These are phyloP conservation scores for Spizellomyces sp. DNA, from an alignment of 192 early-diverging fungal genomes.

Conservation along the genomic window DNA sequence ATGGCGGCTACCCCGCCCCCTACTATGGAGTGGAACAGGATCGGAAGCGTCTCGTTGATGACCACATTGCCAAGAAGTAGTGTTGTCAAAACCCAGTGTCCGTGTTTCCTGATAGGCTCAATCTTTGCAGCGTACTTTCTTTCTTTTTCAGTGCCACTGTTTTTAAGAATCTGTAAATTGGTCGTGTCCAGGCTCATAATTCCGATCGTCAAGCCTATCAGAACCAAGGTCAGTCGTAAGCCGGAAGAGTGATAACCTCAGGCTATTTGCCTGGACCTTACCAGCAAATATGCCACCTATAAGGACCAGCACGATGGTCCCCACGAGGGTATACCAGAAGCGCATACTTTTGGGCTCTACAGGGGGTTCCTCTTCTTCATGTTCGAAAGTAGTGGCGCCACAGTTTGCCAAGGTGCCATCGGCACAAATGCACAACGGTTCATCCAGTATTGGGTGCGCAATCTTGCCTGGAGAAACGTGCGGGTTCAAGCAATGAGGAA, in stretches of 20 bases:
- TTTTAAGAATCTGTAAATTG: slow-evolving; percentile 71
- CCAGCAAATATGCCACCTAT: slow-evolving; percentile 33
- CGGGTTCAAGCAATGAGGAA: too few species aligned
- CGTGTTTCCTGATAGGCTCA: slow-evolving; percentile 83
- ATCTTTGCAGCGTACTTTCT: slow-evolving; percentile 77
- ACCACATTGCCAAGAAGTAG: slow-evolving; percentile 91
- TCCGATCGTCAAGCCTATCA: slow-evolving; percentile 33
- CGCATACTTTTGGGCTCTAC: slow-evolving; percentile 1
- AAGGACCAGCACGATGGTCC: slow-evolving; percentile 16
- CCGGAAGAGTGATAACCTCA: neutral
- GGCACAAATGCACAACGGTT: neutral
- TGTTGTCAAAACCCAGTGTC: slow-evolving; percentile 93
- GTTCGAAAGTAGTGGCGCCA: neutral
- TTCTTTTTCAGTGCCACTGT: slow-evolving; percentile 72
- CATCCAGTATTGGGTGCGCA: too few species aligned
- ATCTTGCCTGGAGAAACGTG: too few species aligned
- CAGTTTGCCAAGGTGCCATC: neutral
- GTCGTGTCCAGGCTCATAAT: slow-evolving; percentile 81
- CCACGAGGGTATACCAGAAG: slow-evolving; percentile 24
- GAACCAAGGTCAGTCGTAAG: too few species aligned
- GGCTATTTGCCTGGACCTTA: neutral
- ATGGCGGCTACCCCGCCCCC: slow-evolving; percentile 77
- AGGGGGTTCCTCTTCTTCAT: neutral
- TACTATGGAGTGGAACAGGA: slow-evolving; percentile 74
- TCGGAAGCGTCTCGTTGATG: slow-evolving; percentile 88